Evolutionary conservation across 768 basidiomycete species (phyloP).

Genomic region (Russula brevipes): DNA sequence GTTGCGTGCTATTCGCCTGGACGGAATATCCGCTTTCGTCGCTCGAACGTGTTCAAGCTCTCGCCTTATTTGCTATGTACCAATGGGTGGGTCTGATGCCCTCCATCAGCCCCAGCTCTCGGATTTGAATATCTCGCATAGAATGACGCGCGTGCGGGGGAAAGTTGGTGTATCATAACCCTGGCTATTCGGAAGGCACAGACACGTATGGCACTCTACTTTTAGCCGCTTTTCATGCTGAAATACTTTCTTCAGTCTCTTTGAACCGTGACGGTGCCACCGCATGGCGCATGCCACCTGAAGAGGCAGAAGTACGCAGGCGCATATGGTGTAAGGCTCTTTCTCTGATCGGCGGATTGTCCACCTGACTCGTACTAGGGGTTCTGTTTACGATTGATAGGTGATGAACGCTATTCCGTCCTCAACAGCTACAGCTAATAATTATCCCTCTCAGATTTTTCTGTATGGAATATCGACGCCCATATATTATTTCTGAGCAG

Average conservation of each 20-base stretch:
- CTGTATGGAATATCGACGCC: constrained; percentile 24
- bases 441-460: constrained; percentile 9
- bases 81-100: constrained; percentile 19
- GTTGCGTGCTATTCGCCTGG: constrained; percentile 20
- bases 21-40: constrained; percentile 20
- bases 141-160: constrained; percentile 20
- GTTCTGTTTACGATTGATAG: constrained; percentile 24
- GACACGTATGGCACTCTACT: constrained; percentile 21
- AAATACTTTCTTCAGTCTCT: constrained; percentile 13
- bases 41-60: constrained; percentile 27
- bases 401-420: constrained; percentile 10
- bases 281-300: constrained; percentile 26
- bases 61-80: constrained; percentile 23
- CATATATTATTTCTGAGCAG: constrained; percentile 27
- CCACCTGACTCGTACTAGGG: constrained; percentile 18
- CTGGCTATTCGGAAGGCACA: constrained; percentile 28
- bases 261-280: constrained; percentile 27
- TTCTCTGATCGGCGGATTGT: neutral
- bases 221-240: neutral
- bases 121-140: neutral
- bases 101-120: neutral
- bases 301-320: constrained; percentile 26
- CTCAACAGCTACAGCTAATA: neutral
- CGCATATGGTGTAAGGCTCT: constrained; percentile 27
- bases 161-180: constrained; percentile 22